phyloP scores from a whole-genome alignment of 2,329 filamentous ascomycete genomes.

The Colletotrichum sojae region DNA sequence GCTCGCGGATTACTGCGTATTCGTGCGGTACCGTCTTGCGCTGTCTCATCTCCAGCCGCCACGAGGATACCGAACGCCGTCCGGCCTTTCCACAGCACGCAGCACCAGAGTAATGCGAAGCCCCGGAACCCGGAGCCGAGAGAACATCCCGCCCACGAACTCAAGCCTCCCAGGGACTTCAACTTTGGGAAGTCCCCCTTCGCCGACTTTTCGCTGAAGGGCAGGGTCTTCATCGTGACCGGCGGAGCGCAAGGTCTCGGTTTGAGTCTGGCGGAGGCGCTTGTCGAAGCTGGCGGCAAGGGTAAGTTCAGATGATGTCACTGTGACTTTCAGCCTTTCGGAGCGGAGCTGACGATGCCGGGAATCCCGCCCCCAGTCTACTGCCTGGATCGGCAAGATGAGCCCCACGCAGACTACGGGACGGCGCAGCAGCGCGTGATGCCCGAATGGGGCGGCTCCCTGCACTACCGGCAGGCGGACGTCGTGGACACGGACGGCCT shows the following conservation, averaged over 20 bases:
- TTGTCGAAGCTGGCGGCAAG: slow-evolving; percentile 81
- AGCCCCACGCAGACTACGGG: slow-evolving; percentile 70
- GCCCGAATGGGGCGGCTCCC: slow-evolving; percentile 72
- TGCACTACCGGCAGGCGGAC: slow-evolving; percentile 78
- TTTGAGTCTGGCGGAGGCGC: slow-evolving; percentile 79
- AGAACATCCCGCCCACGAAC: slow-evolving; percentile 45
- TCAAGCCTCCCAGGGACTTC: slow-evolving; percentile 41
- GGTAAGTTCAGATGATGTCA: slow-evolving; percentile 53
- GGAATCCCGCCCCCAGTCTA: slow-evolving; percentile 59
- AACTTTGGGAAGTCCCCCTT: slow-evolving; percentile 57
- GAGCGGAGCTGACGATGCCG: too few species aligned
- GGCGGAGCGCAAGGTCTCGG: slow-evolving; percentile 81
- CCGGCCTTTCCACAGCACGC: slow-evolving; percentile 21
- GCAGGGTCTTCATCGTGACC: slow-evolving; percentile 78
- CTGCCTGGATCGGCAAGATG: slow-evolving; percentile 66
- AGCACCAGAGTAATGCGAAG: slow-evolving; percentile 21
- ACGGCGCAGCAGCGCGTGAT: slow-evolving; percentile 73
- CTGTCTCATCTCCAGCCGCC: neutral
- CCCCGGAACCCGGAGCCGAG: slow-evolving; percentile 45
- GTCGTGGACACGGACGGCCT: slow-evolving; percentile 73
- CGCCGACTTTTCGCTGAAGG: slow-evolving; percentile 78
- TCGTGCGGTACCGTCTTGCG: neutral
- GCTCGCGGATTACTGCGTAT: neutral
- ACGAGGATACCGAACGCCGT: neutral
- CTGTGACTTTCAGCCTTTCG: neutral